Evolutionary conservation across 2,329 filamentous ascomycete genomes (phyloP).

Genomic region (Ascocoryne sarcoides): DNA sequence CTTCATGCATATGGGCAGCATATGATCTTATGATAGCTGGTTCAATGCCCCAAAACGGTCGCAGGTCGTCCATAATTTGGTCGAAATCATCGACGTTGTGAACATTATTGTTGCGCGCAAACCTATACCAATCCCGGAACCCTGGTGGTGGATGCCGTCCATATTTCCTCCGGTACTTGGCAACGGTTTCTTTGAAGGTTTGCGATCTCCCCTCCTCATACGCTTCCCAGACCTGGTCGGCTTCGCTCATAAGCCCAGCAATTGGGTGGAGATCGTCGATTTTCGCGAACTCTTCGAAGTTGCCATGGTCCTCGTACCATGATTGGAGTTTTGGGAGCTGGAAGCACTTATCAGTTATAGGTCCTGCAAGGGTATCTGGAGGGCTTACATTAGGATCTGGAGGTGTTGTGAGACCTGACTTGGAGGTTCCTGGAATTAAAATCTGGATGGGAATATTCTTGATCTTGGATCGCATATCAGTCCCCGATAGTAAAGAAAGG

Average conservation of each 20-base stretch:
- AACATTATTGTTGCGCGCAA: slow-evolving; percentile 42
- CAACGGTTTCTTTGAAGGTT: slow-evolving; percentile 42
- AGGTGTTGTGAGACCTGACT: slow-evolving; percentile 6
- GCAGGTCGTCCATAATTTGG: slow-evolving; percentile 53
- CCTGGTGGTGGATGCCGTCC: slow-evolving; percentile 54
- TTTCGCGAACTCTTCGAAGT: slow-evolving; percentile 19
- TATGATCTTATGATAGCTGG: slow-evolving; percentile 31
- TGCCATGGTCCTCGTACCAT: slow-evolving; percentile 19
- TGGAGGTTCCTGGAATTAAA: slow-evolving; percentile 14
- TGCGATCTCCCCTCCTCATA: slow-evolving; percentile 32
- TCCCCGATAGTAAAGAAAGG: slow-evolving; percentile 19
- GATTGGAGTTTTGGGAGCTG: slow-evolving; percentile 21
- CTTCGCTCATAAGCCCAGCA: slow-evolving; percentile 25
- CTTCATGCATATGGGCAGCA: slow-evolving; percentile 32
- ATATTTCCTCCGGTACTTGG: slow-evolving; percentile 45
- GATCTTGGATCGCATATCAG: slow-evolving; percentile 21
- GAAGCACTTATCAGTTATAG: slow-evolving; percentile 2
- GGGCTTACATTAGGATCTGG: slow-evolving; percentile 15
- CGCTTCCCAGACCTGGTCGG: slow-evolving; percentile 23
- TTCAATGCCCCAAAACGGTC: slow-evolving; percentile 47
- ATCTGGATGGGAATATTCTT: slow-evolving; percentile 20
- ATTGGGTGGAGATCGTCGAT: slow-evolving; percentile 27
- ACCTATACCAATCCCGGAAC: slow-evolving; percentile 52
- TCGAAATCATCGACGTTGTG: slow-evolving; percentile 55
- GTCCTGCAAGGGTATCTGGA: background rate